Conservation (phyloP, 495 filamentous ascomycete species). For the Neurospora hispaniola region DNA sequence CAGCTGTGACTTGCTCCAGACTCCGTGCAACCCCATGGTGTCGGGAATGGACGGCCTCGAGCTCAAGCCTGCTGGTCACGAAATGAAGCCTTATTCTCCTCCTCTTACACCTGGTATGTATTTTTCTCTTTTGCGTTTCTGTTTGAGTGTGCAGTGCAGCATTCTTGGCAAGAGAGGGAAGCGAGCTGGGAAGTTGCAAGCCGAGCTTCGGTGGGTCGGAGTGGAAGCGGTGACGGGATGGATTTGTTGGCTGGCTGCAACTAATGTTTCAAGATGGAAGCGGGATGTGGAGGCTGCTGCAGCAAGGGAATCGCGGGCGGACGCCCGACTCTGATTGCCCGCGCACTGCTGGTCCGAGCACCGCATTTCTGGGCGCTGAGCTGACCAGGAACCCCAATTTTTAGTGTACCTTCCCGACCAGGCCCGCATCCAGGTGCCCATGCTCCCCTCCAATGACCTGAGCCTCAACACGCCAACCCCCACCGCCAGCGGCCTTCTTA, state of each 20-base stretch:
- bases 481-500: conserved; percentile 62
- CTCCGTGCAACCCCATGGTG: conserved; percentile 72
- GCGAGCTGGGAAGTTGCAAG: not conserved
- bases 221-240: not conserved
- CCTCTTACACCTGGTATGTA: conserved; percentile 90
- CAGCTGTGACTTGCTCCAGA: conserved; percentile 64
- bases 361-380: conserved; percentile 16
- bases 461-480: conserved; percentile 24
- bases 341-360: not conserved
- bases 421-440: conserved; percentile 17
- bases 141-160: conserved; percentile 2
- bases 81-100: conserved; percentile 59
- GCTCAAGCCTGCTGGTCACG: conserved; percentile 69
- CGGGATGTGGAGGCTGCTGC: not conserved
- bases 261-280: not conserved
- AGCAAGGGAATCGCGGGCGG: not conserved
- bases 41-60: conserved; percentile 63
- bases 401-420: conserved; percentile 76
- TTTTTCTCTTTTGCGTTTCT: conserved; percentile 5
- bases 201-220: not conserved
- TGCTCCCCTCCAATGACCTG: conserved; percentile 43
- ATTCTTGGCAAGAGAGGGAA: not conserved
- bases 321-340: not conserved
- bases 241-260: not conserved
- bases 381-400: conserved; percentile 27